Base-by-base conservation (phyloP, 768 basidiomycete genomes). In the Symmetrospora coprosmae region DNA sequence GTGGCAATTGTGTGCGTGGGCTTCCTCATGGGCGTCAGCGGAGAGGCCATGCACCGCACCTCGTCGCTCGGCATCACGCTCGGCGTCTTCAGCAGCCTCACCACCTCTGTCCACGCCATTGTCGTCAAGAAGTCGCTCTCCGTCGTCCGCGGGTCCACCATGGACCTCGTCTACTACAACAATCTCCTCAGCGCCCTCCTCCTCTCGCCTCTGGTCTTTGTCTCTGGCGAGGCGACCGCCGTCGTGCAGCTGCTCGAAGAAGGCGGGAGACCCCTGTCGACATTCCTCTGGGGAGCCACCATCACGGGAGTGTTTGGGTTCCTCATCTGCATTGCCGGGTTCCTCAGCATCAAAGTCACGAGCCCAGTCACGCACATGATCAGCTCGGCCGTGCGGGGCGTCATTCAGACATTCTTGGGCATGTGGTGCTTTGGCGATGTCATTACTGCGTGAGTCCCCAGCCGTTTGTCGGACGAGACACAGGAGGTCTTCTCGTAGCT, bases 341-440 rank as follows among this genome's bases (percentile, higher is more conserved):
- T 91, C 63, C 78, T 97, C 30, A 90, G 87, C 25, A 94, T 97
- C 77, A 91, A 97, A 72, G 86, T 96, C 63, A 97, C 91, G 7
- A 92, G 89, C 1, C 91, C 91, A 14, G 89, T 96, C 71, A 91
- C 91, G 2, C 91, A 97, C 72, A 97, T 96, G 91, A 76, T 94
- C 27, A 91, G 88, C 2, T 63, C 63, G 25, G 91, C 92, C 19
- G 87, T 92, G 3, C 85, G 91, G 53, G 90, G 92, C 17, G 91
- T 96, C 27, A 82, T 88, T 0, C 87, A 84, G n/a, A 87, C 88
- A 4, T 70, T 91, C 43, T 76, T 94, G 14, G 87, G 82, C 23
- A 77, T 85, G 71, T 85, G 79, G 80, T 64, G 87, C 19, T 94
- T 94, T 74, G 70, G 75, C 27, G 91, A 97, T 48, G 70, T 86